Evolutionary conservation across 108 stramenopile species (phyloP).

Genomic region (Stephanodiscus minutulus): DNA sequence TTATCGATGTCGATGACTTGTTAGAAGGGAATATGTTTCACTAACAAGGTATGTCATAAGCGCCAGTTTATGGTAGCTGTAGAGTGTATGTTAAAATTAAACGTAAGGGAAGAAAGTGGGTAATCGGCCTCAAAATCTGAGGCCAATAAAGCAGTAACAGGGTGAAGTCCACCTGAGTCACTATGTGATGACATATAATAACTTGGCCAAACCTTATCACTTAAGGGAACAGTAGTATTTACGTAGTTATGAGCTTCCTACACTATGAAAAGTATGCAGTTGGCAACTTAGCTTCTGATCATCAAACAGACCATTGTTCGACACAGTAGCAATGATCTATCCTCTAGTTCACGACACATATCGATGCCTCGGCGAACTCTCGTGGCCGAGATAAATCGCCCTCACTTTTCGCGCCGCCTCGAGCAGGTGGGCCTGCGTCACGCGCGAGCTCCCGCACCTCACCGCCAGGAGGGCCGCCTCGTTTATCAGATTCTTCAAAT

Average conservation of each 20-base stretch:
- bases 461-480: conserved; percentile 83
- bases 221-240: too few relatives aligned
- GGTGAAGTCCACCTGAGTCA: too few relatives aligned
- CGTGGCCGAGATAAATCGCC: conserved; percentile 4
- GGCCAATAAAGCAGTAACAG: too few relatives aligned
- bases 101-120: too few relatives aligned
- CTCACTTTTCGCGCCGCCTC: conserved; percentile 51
- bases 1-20: conserved; percentile 46
- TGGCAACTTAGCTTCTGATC: too few relatives aligned
- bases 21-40: conserved; percentile 44
- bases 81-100: neutral
- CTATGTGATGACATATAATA: too few relatives aligned
- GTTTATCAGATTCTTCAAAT: conserved; percentile 76
- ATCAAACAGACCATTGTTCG: neutral
- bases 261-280: too few relatives aligned
- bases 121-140: too few relatives aligned
- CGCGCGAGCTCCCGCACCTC: conserved; percentile 41
- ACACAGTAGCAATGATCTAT: neutral
- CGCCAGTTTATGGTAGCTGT: too few relatives aligned
- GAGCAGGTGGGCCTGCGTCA: conserved; percentile 63
- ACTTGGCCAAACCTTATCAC: too few relatives aligned
- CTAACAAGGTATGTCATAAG: conserved; percentile 4
- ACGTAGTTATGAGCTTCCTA: too few relatives aligned
- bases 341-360: neutral
- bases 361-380: neutral